Base-by-base conservation (phyloP, 2,329 filamentous ascomycete genomes). In the Stachybotrys elegans region DNA sequence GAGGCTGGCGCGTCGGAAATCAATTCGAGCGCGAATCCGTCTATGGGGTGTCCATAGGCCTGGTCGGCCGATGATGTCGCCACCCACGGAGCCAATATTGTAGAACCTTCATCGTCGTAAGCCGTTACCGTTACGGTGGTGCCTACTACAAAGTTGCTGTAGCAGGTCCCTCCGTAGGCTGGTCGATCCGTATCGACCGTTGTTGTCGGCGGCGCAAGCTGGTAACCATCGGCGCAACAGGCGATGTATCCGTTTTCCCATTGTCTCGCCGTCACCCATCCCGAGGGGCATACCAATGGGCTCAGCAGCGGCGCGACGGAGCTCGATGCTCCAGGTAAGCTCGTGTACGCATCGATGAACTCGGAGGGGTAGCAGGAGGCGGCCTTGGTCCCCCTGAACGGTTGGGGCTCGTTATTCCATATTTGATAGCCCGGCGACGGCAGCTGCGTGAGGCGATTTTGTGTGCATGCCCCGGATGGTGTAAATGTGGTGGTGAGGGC, bases 161-260 rank as follows among this genome's bases (percentile, higher is more conserved):
- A 44, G 19, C 42, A 44, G 14, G 42, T 44, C 2, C 35, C 42
- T 32, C 42, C 42, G n/a, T 40, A 44, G 17, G 42, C 42, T 19
- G 42, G 35, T 4, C 42, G 42, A 14, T 40, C 20, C 2, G 42
- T 5, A 14, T 44, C 42, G 9, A 27, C 17, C 36, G 42, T 37
- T 4, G 22, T 27, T 19, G 23, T 38, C 8, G 42, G 42, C 36
- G 25, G 23, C 4, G 42, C 25, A 9, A 40, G 25, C 9, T 14
- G 12, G 17, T 29, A 44, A 7, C 36, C 36, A 17, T 25, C 32
- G 5, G n/a, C 17, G 20, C 42, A 44, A 27, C 42, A 44, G 4
- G 42, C 42, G 14, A 44, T 44, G 22, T 44, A 44, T 11, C 36
- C 35, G n/a, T 23, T 34, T 6, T 13, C 16, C 25, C 27, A 39